Conservation (phyloP, 495 filamentous ascomycete genomes). For the Penicillium maclennaniae region DNA sequence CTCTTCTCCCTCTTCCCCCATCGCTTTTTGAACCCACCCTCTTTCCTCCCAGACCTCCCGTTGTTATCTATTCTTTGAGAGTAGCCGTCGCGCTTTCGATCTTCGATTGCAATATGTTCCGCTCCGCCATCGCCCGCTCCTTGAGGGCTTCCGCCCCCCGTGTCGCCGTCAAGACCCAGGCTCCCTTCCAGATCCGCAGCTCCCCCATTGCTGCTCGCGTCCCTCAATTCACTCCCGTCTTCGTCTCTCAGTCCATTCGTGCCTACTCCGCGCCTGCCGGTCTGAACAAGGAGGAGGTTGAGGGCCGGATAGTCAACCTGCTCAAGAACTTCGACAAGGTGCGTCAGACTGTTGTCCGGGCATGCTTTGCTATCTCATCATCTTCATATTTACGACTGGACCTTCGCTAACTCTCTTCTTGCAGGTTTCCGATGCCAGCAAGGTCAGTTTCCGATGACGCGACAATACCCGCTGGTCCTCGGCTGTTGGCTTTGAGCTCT, state of each 20-base stretch:
- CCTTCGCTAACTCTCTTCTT: constrained; percentile 8
- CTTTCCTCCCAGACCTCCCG: constrained; percentile 17
- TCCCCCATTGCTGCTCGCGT: constrained; percentile 47
- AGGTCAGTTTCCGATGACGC: constrained; percentile 52
- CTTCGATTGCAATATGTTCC: constrained; percentile 68
- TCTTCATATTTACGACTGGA: too few relatives aligned
- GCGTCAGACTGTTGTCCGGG: constrained; percentile 29
- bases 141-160: constrained; percentile 56
- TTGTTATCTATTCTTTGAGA: constrained; percentile 10
- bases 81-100: constrained; percentile 23
- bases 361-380: background rate
- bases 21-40: constrained; percentile 18
- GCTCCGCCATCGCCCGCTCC: constrained; percentile 70
- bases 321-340: constrained; percentile 98
- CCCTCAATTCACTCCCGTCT: constrained; percentile 45
- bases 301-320: constrained; percentile 88
- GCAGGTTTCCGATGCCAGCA: constrained; percentile 69
- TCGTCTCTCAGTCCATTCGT: constrained; percentile 59
- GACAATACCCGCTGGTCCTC: constrained; percentile 9
- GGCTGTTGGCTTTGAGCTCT: constrained; percentile 1
- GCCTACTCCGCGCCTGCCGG: constrained; percentile 81
- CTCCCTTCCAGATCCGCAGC: constrained; percentile 53
- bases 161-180: constrained; percentile 49
- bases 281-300: constrained; percentile 76
- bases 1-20: constrained; percentile 15